These are phyloP conservation scores for Chenopodium quinoa DNA, from an alignment of 148 eudicot species.

Conservation along the genomic window DNA sequence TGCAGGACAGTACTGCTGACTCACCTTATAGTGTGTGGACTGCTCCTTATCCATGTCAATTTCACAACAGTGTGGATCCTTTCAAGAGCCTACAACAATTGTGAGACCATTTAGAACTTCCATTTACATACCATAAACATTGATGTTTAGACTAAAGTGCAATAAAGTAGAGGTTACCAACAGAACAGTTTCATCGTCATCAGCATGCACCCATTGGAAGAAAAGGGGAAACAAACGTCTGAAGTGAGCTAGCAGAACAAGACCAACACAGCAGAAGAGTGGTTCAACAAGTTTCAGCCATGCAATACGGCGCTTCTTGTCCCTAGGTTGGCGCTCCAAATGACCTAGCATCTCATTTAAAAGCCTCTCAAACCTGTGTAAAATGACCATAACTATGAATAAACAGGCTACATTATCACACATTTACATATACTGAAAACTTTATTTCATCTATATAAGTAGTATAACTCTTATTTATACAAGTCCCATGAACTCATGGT, in stretches of 20 bases:
- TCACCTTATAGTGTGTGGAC: conserved; percentile 71
- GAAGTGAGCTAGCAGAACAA: conserved; percentile 80
- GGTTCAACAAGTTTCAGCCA: conserved; percentile 82
- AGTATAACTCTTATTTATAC: neutral
- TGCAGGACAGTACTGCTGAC: neutral
- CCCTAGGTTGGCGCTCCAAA: conserved; percentile 89
- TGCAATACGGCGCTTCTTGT: conserved; percentile 70
- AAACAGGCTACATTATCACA: neutral
- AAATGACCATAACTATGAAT: conserved; percentile 7
- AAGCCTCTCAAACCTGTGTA: conserved; percentile 74
- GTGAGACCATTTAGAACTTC: neutral
- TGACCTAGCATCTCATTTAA: conserved; percentile 94
- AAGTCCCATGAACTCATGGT: neutral
- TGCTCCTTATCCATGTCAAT: conserved; percentile 89
- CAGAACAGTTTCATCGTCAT: conserved; percentile 82
- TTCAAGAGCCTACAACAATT: conserved; percentile 59
- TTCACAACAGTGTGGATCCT: conserved; percentile 54
- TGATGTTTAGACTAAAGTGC: conserved; percentile 1
- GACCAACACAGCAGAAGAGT: conserved; percentile 60
- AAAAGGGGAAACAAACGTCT: conserved; percentile 86
- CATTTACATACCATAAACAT: neutral
- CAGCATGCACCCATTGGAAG: conserved; percentile 96
- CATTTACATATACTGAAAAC: neutral
- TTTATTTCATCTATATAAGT: no score
- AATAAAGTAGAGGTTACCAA: conserved; percentile 43